Base-by-base conservation (phyloP, 768 basidiomycete genomes). In the Melanogaster broomeanus region DNA sequence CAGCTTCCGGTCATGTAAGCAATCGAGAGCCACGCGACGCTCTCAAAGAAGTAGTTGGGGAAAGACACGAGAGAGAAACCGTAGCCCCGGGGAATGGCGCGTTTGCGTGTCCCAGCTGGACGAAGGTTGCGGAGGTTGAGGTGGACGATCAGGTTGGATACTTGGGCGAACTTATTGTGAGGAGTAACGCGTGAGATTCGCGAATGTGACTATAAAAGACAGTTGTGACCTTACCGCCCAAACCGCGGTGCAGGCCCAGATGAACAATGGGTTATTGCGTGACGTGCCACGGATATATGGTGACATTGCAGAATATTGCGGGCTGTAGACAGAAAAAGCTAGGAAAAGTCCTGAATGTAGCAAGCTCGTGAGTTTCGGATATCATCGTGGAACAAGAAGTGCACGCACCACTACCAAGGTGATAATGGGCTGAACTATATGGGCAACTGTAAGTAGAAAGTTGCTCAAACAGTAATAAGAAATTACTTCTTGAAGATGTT, bases 11-110 rank as follows among this genome's bases (percentile, higher is more conserved):
- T 93, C 84, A 98, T 85, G 19, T 76, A 75, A 21, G 78, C 78
- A 44, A 97, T 77, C 15, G 79, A 74, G 4, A 76, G 62, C 91
- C 96, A 97, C 0, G 74, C 87, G 22, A 96, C 53, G 8, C 74
- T 78, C 72, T 99, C 97, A 63, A 95, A 98, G 66, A 90, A 85
- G 73, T 99, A 99, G 70, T 99, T 98, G 15, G 96, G 93, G 75
- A 82, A 89, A 6, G 91, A 88, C 35, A 95, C 80, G n/a, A 82
- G 71, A 48, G 83, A 76, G 73, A 98, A 99, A 6, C 94, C 95
- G 58, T 93, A 96, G 22, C 97, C 96, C n/a, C 76, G 72, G 0
- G 97, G 97, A 59, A 97, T 87, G n/a, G 80, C 86, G 42, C 96
- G 87, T 49, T 78, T 81, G 52, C 82, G 85, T 6, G 86, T 80